Evolutionary conservation across 1,139 yeast species (phyloP).

Genomic region (Taiozyma sp.): DNA sequence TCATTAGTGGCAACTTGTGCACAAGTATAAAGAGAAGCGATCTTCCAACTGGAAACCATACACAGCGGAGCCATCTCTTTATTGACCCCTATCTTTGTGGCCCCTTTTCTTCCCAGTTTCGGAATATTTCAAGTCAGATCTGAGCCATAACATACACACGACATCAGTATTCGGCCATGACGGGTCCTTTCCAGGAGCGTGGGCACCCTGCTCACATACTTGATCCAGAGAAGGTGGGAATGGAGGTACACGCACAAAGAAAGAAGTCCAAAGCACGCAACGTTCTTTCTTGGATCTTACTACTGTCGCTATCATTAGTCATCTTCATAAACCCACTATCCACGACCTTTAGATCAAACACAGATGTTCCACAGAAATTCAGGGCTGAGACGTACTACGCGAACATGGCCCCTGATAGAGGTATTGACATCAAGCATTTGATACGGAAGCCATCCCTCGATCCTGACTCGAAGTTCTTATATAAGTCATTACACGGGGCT

Average conservation of each 20-base stretch:
- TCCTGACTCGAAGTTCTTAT: conserved; percentile 18
- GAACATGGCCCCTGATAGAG: conserved; percentile 12
- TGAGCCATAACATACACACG: neutral
- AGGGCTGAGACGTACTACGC: neutral
- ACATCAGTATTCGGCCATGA: neutral
- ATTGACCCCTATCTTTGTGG: neutral
- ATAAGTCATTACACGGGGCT: conserved; percentile 18
- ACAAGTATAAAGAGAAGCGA: neutral
- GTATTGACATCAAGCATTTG: conserved; percentile 22
- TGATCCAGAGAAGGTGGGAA: neutral
- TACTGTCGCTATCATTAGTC: neutral
- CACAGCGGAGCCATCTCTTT: neutral
- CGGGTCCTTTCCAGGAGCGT: neutral
- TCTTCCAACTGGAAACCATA: neutral
- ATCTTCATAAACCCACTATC: neutral
- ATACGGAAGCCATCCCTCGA: conserved; percentile 17
- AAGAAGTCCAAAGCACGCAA: neutral
- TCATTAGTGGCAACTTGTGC: too few species aligned
- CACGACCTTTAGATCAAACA: neutral
- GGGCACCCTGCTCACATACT: neutral
- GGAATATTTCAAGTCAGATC: neutral
- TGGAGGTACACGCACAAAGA: neutral
- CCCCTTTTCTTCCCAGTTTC: neutral
- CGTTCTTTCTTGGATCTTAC: neutral
- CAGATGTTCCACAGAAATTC: neutral